Conservation (phyloP, 148 eudicot genomes). For the Arbutus unedo region DNA sequence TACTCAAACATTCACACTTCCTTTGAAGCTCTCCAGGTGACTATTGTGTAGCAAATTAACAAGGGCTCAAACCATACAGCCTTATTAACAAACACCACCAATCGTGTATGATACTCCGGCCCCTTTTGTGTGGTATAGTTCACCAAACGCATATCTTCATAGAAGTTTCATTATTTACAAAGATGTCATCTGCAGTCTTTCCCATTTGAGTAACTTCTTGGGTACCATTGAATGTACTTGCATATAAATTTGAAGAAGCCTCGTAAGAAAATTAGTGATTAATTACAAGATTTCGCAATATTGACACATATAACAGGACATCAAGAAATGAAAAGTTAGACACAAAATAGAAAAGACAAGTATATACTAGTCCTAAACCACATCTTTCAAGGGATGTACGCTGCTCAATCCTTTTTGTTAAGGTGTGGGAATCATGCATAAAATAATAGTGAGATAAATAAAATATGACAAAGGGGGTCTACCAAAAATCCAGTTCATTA, state of each 20-base stretch:
- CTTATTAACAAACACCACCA: neutral
- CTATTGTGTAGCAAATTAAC: neutral
- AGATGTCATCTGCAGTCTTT: neutral
- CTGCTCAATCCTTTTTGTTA: neutral
- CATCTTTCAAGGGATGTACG: neutral
- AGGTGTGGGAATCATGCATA: neutral
- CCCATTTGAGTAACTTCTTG: neutral
- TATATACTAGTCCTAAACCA: neutral
- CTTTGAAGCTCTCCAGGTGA: slow-evolving; percentile 5
- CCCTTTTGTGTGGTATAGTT: slow-evolving; percentile 8
- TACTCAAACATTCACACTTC: neutral
- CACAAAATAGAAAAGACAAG: neutral
- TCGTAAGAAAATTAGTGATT: neutral
- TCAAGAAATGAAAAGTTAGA: neutral
- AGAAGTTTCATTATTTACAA: slow-evolving; percentile 1
- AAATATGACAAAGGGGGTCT: slow-evolving; percentile 1
- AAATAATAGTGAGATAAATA: neutral
- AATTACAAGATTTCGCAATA: neutral
- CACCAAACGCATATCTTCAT: neutral
- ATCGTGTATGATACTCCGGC: neutral
- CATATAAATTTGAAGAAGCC: neutral
- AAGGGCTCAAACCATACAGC: neutral
- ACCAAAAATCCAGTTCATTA: neutral
- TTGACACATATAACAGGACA: neutral
- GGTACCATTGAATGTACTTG: neutral